Base-by-base conservation (phyloP, 1,284 basidiomycete species). In the Somion occarium region DNA sequence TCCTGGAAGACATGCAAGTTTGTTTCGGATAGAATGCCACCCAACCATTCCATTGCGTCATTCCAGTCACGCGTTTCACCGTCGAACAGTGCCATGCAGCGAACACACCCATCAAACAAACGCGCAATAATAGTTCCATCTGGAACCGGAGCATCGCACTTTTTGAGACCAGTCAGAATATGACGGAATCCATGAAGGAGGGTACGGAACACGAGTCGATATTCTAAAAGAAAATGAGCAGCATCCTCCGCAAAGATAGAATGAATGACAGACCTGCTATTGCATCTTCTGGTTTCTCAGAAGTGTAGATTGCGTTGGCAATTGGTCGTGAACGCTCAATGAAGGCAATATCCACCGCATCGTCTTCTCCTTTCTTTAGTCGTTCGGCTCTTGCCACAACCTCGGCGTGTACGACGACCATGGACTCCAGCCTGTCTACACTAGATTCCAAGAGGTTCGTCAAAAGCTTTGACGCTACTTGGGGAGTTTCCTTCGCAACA, bases 1-100 rank as follows among this genome's bases (percentile, higher is more conserved):
- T 97, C 93, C 64, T 95, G 90, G 67, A 97, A 95, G 54, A 94
- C 86, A 63, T 96, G 90, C 3, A 91, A 76, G 64, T 97, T 91
- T 57, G 93, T 81, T 61, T 94, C 89, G 39, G 83, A 69, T 37
- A 96, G 80, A 49, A 88, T 85, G 34, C 81, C 77, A 3, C 83
- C 85, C 53, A 99, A 84, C 73, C 87, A 84, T 54, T 99, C 96
- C 65, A 95, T 82, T 13, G 88, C 84, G 62, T 97, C 93, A 53
- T 85, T 91, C 53, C 88, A 85, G 57, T 98, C 93, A 46, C 86
- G 82, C 38, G 82, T 78, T 57, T 95, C 90, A 5, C 81, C 76
- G 59, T 98, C 93, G 66, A 91, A 93, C 44, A 96, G 76, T 12
- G 86, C 79, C 75, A 98, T 88, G 70, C 91, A 92, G 30, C 85